Base-by-base conservation (phyloP, 1,284 basidiomycete species). In the Leccinum pallidistipes region DNA sequence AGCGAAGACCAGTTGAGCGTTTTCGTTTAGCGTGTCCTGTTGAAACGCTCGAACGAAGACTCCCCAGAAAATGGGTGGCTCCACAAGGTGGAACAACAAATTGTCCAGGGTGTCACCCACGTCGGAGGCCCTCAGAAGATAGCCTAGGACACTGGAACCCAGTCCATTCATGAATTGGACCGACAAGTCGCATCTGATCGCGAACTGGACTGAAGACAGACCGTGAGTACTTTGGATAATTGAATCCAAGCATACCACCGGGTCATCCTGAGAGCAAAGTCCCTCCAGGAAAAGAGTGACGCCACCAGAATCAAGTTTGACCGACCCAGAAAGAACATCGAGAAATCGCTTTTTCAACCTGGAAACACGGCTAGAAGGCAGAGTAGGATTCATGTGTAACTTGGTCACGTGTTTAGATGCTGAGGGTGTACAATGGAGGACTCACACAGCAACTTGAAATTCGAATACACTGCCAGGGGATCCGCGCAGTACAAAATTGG, bases 31-130 rank as follows among this genome's bases (percentile, higher is more conserved):
- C 6, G 66, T 59, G 2, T 73, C 75, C 8, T 64, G 62, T 21
- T 69, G 62, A 61, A 85, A 83, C 0, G 79, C 72, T 1, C 71
- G 60, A 1, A 69, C 64, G 58, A 83, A 80, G 6, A 69, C 62
- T 11, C 65, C 62, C 83, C 83, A 86, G 65, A 87, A 86, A 32
- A 85, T 75, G 0, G 84, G 79, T 0, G 86, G 85, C 0, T 85
- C 78, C 1, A 82, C 79, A 10, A 87, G 76, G 2, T 70, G 69
- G 36, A 71, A 47, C 9, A 88, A 36, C n/a, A 70, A 1, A 14
- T 61, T 59, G 56, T 71, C 65, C n/a, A 70, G 29, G 12, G 71
- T 52, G 0, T 85, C 69, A 52, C 70, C 69, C 43, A 80, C 78
- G 55, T 68, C 53, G 66, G 70, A 36, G 81, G 65, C n/a, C 71